These are phyloP conservation scores for Yarrowia sp. DNA, from an alignment of 805 yeast species.

Conservation along the genomic window DNA sequence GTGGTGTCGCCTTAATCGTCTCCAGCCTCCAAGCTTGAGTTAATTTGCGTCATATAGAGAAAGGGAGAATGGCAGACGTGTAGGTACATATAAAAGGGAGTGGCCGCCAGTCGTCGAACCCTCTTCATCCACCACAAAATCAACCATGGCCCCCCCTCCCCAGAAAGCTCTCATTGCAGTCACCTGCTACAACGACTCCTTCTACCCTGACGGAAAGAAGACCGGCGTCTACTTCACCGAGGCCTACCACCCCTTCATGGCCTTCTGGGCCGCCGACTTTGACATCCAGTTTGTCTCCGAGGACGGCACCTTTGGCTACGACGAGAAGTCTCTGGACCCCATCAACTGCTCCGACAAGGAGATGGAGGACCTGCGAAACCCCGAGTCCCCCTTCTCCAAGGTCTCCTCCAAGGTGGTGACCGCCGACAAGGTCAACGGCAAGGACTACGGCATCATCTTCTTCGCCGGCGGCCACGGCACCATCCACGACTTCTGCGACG, in stretches of 20 bases:
- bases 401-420: slow-evolving; percentile 89
- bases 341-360: slow-evolving; percentile 16
- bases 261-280: slow-evolving; percentile 57
- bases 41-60: slow-evolving; percentile 16
- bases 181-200: slow-evolving; percentile 47
- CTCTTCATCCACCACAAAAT: too few species aligned
- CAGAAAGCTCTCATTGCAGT: slow-evolving; percentile 42
- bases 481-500: slow-evolving; percentile 60
- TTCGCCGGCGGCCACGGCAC: slow-evolving; percentile 76
- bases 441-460: slow-evolving; percentile 62
- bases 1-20: background rate
- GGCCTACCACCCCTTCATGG: slow-evolving; percentile 65
- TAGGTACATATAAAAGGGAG: background rate
- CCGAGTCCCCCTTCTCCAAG: slow-evolving; percentile 57
- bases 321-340: slow-evolving; percentile 58
- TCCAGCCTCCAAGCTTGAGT: slow-evolving; percentile 10
- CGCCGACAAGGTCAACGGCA: slow-evolving; percentile 69
- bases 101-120: background rate
- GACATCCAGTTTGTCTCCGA: slow-evolving; percentile 66
- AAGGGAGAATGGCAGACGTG: background rate
- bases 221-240: slow-evolving; percentile 69
- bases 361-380: slow-evolving; percentile 30
- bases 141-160: slow-evolving; percentile 23
- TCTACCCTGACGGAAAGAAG: slow-evolving; percentile 64
- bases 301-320: slow-evolving; percentile 62